Base-by-base conservation (phyloP, 148 eudicot species). In the Agrostemma githago region DNA sequence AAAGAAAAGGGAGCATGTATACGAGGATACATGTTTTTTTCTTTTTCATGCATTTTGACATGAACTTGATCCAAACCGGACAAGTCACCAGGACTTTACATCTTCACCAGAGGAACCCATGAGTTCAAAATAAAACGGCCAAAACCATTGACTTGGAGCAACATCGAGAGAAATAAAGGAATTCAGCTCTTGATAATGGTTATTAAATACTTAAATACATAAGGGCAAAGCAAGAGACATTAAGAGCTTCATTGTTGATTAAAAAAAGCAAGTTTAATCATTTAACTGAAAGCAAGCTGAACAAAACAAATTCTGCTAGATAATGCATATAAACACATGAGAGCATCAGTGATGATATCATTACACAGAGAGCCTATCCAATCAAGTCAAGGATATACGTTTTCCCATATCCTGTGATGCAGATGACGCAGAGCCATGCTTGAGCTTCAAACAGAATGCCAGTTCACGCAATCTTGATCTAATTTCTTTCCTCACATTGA, bases 401-500 rank as follows among this genome's bases (percentile, higher is more conserved):
- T 91, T 89, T 73, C 71, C 85, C 69, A 89, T 89, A 74, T 78
- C 72, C 70, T 75, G 76, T 53, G 87, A 79, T 72, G 85, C 81
- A 72, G 75, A 71, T 72, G 86, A 79, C 54, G 57, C 74, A 16
- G 72, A 68, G 40, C 38, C 71, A 74, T 81, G 79, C 87, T 83
- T 87, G 60, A 73, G 75, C 72, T 89, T 84, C 86, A 89, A 76
- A 75, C 79, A 64, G 48, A 81, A 66, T 70, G 88, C 83, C 73
- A 91, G 73, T 79, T 88, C 86, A 74, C 80, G 87, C 48, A 94
- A 70, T 53, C 67, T 87, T 39, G 79, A 85, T 78, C 81, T 88
- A 56, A 88, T 87, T 85, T 87, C 89, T 84, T 87, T 89, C 82
- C 79, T 81, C 73, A 81, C 73, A 61, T 79, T 80, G 54, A 82